Conservation (phyloP, 345 rosid genomes). For the Arabidopsis thaliana region TAIR10.1 NC_003074.8:17677001-17677500, state of each 20-base stretch:
- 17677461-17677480: constrained; percentile 26
- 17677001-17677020: constrained; percentile 11
- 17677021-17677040: constrained; percentile 9
- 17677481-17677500: neutral
- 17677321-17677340: constrained; percentile 59
- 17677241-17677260: constrained; percentile 42
- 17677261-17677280: constrained; percentile 38
- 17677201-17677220: neutral
- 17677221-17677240: constrained; percentile 47
- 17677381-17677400: constrained; percentile 54
- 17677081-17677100: constrained; percentile 23
- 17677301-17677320: constrained; percentile 51
- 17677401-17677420: constrained; percentile 54
- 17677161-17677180: constrained; percentile 15
- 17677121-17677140: constrained; percentile 6
- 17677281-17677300: constrained; percentile 54
- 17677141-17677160: constrained; percentile 2
- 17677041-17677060: constrained; percentile 14
- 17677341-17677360: constrained; percentile 71
- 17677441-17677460: neutral
- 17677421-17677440: constrained; percentile 51
- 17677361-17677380: constrained; percentile 72
- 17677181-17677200: constrained; percentile 18
- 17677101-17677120: neutral
- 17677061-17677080: constrained; percentile 4